phyloP scores from a whole-genome alignment of 106 monocot genomes.

The Dioscorea zingiberensis region DNA sequence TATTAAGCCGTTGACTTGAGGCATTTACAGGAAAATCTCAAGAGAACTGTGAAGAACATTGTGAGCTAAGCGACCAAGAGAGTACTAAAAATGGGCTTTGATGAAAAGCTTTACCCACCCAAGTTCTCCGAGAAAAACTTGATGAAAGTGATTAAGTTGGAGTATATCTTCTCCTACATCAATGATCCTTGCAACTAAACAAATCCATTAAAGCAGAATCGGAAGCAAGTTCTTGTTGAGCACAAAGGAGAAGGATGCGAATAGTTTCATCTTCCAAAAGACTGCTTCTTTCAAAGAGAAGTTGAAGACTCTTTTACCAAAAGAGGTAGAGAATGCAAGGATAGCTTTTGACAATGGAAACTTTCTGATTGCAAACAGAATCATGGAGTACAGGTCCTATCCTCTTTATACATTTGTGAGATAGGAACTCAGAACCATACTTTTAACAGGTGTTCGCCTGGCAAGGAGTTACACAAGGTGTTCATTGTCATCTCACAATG shows the following conservation, averaged over 20 bases:
- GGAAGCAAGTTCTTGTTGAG: slow-evolving; percentile 34
- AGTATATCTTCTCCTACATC: too few species aligned
- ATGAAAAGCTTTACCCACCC: too few species aligned
- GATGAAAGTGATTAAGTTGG: slow-evolving; percentile 28
- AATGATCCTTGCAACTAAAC: slow-evolving; percentile 32
- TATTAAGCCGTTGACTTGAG: slow-evolving; percentile 37
- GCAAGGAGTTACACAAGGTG: slow-evolving; percentile 27
- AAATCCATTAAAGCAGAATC: slow-evolving; percentile 38
- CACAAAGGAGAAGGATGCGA: slow-evolving; percentile 29
- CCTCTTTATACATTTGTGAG: slow-evolving; percentile 35
- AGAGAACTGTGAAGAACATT: slow-evolving; percentile 42
- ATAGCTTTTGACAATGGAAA: slow-evolving; percentile 18
- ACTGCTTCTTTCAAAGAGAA: too few species aligned
- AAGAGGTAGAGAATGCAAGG: slow-evolving; percentile 28
- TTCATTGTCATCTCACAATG: slow-evolving; percentile 17
- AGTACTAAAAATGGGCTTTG: too few species aligned
- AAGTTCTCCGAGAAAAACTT: slow-evolving; percentile 47
- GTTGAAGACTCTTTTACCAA: slow-evolving; percentile 13
- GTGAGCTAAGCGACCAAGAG: slow-evolving; percentile 36
- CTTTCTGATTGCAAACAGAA: too few species aligned
- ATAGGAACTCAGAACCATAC: slow-evolving; percentile 22
- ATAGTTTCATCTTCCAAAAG: slow-evolving; percentile 18
- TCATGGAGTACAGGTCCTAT: slow-evolving; percentile 35
- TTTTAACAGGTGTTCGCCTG: slow-evolving; percentile 29
- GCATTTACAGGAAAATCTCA: slow-evolving; percentile 51